A percentile compares a stretch with the other conserved stretches of the same genome.
These are phyloP conservation scores for Hyphopichia burtonii DNA, from an alignment of 1,139 yeast species.

Conservation along the genomic window DNA sequence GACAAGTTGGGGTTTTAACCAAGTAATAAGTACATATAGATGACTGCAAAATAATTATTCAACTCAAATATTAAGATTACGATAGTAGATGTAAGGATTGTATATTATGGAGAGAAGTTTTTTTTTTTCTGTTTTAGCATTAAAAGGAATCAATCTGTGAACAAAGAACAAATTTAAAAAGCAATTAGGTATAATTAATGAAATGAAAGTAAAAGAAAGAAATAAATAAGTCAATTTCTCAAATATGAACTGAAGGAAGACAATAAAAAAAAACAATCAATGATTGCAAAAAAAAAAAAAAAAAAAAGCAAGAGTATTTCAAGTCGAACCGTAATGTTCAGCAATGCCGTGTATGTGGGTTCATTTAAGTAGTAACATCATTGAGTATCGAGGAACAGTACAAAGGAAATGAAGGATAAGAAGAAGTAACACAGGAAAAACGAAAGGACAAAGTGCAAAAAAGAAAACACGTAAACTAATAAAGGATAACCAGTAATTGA, in stretches of 20 bases:
- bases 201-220: neutral
- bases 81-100: too few species aligned
- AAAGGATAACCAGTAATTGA: neutral
- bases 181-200: neutral
- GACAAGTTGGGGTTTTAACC: slow-evolving; percentile 42
- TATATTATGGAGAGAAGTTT: too few species aligned
- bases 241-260: neutral
- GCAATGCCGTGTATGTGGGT: too few species aligned
- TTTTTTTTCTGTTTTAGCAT: neutral
- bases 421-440: neutral
- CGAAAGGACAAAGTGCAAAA: neutral
- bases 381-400: neutral
- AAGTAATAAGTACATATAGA: too few species aligned
- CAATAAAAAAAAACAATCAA: neutral
- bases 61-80: too few species aligned
- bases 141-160: neutral
- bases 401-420: neutral
- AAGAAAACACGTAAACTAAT: neutral
- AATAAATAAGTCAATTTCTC: neutral
- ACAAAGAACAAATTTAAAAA: neutral
- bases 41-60: too few species aligned
- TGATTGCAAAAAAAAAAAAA: neutral
- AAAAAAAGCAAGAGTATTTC: neutral
- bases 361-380: too few species aligned
- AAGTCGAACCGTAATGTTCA: too few species aligned